Evolutionary conservation across 768 basidiomycete genomes (phyloP).

Genomic region (Macrolepiota albuminosa): DNA sequence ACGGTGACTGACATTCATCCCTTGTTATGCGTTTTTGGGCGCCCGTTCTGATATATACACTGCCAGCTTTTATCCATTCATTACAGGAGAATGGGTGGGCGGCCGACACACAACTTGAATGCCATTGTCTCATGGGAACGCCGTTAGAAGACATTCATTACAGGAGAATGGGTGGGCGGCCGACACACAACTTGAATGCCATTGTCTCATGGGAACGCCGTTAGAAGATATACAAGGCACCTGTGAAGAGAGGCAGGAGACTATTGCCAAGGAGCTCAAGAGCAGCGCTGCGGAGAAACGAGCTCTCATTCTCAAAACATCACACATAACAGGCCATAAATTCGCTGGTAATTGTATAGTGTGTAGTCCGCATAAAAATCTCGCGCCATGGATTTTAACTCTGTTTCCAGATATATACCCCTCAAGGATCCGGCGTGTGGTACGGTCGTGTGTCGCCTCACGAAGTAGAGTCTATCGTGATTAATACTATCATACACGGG

Average conservation of each 20-base stretch:
- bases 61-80: constrained; percentile 54
- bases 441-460: constrained; percentile 92
- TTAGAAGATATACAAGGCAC: constrained; percentile 57
- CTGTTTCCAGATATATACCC: constrained; percentile 72
- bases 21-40: neutral
- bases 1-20: constrained; percentile 39
- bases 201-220: constrained; percentile 42
- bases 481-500: constrained; percentile 83
- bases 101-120: constrained; percentile 70
- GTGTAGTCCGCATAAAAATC: constrained; percentile 26
- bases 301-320: constrained; percentile 80
- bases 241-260: constrained; percentile 49
- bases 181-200: constrained; percentile 68
- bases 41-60: constrained; percentile 2
- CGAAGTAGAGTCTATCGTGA: constrained; percentile 81
- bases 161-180: constrained; percentile 77
- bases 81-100: constrained; percentile 70
- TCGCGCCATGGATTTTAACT: neutral
- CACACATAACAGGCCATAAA: constrained; percentile 92
- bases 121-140: constrained; percentile 42
- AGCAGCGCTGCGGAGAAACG: constrained; percentile 53
- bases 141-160: constrained; percentile 68
- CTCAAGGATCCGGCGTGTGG: constrained; percentile 83
- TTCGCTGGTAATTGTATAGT: constrained; percentile 91
- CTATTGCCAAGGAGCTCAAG: constrained; percentile 47